These are phyloP conservation scores for Torulaspora globosa DNA, from an alignment of 1,139 yeast species.

Conservation along the genomic window DNA sequence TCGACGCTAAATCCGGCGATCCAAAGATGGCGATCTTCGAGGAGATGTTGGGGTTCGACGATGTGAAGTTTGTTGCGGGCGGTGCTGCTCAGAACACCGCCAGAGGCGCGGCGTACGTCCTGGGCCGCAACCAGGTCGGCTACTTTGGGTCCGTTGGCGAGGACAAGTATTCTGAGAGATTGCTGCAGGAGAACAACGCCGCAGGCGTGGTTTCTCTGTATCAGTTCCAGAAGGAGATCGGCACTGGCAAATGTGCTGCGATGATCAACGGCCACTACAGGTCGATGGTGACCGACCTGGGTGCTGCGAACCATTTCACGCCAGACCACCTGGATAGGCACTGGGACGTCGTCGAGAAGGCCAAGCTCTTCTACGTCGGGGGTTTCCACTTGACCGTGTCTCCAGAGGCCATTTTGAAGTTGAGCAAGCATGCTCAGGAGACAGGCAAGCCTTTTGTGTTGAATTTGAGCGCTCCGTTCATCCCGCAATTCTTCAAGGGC, in stretches of 20 bases:
- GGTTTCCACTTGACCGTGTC: constrained; percentile 98
- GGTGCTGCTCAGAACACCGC: constrained; percentile 99
- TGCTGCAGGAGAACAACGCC: constrained; percentile 73
- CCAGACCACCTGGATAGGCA: constrained; percentile 81
- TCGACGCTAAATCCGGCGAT: constrained; percentile 52
- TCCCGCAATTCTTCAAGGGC: constrained; percentile 91
- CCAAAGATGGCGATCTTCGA: constrained; percentile 82
- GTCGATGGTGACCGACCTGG: constrained; percentile 91
- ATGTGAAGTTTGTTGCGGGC: constrained; percentile 81
- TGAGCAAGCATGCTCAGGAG: constrained; percentile 90
- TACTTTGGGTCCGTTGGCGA: constrained; percentile 97
- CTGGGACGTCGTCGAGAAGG: constrained; percentile 82
- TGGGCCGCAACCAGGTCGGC: constrained; percentile 77
- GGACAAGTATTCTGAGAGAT: constrained; percentile 79
- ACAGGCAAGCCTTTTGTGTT: constrained; percentile 76
- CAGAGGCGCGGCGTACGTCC: constrained; percentile 92
- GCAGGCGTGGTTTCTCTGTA: constrained; percentile 89
- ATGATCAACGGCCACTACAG: constrained; percentile 83
- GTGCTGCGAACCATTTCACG: constrained; percentile 96
- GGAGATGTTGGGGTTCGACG: constrained; percentile 62
- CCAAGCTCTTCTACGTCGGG: constrained; percentile 84
- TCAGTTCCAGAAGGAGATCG: constrained; percentile 67
- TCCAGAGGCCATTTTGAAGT: constrained; percentile 84
- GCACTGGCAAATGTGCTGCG: constrained; percentile 99
- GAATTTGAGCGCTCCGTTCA: constrained; percentile 95